These are phyloP conservation scores for Mariannaea sp. DNA, from an alignment of 2,329 filamentous ascomycete species.

Conservation along the genomic window DNA sequence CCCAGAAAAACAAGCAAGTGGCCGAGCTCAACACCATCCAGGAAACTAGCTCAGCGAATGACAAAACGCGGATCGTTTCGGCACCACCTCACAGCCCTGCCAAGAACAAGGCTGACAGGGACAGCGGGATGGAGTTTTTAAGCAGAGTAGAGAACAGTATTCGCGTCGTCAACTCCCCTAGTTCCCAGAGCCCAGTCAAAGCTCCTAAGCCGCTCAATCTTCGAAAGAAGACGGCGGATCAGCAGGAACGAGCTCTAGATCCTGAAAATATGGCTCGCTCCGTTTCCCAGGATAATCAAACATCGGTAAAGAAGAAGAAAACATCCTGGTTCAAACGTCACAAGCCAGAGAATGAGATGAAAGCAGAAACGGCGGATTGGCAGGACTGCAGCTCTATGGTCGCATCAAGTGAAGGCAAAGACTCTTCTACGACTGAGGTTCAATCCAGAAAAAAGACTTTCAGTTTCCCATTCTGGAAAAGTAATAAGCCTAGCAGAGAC, in stretches of 20 bases:
- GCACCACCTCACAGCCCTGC: slow-evolving; percentile 48
- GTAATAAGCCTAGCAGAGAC: slow-evolving; percentile 50
- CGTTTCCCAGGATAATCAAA: slow-evolving; percentile 24
- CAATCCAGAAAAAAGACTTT: slow-evolving; percentile 58
- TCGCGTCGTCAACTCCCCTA: slow-evolving; percentile 58
- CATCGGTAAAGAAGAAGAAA: slow-evolving; percentile 49
- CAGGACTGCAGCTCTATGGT: slow-evolving; percentile 36
- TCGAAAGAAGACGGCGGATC: slow-evolving; percentile 44
- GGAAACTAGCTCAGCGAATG: slow-evolving; percentile 44
- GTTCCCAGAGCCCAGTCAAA: slow-evolving; percentile 41
- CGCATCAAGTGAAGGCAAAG: slow-evolving; percentile 33
- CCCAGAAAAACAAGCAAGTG: slow-evolving; percentile 45
- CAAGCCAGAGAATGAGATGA: slow-evolving; percentile 41
- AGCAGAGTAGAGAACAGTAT: slow-evolving; percentile 57
- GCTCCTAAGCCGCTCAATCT: slow-evolving; percentile 49
- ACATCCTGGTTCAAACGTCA: slow-evolving; percentile 59
- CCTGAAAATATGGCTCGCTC: neutral
- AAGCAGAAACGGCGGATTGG: slow-evolving; percentile 35
- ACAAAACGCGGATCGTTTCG: slow-evolving; percentile 53
- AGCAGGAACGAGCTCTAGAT: slow-evolving; percentile 19
- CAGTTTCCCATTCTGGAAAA: slow-evolving; percentile 61
- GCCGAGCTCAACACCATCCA: slow-evolving; percentile 55
- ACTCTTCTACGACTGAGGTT: slow-evolving; percentile 33
- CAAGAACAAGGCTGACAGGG: slow-evolving; percentile 40
- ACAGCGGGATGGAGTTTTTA: slow-evolving; percentile 50